Percentiles rank a stretch among this genome's conserved stretches.
These are phyloP conservation scores for Torulaspora indica DNA, from an alignment of 805 yeast genomes.

Conservation along the genomic window DNA sequence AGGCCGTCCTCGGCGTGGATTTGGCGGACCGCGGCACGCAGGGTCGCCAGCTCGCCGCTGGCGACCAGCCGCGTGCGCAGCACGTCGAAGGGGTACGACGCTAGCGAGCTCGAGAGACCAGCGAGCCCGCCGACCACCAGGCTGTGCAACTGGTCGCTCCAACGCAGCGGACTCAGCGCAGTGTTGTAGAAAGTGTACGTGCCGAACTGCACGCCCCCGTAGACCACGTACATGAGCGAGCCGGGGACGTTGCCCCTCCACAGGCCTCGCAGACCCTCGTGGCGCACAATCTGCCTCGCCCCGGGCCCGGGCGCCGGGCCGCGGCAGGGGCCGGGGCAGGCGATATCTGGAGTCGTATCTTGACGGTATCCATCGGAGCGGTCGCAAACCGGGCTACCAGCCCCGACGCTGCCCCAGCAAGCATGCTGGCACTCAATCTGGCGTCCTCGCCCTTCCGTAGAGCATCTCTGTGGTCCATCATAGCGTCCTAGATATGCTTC, in stretches of 20 bases:
- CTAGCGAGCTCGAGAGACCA: conserved; percentile 66
- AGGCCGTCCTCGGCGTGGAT: conserved; percentile 42
- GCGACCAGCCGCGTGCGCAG: conserved; percentile 83
- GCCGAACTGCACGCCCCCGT: conserved; percentile 83
- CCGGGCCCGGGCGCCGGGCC: too few species aligned
- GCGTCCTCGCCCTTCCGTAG: conserved; percentile 49
- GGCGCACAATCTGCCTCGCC: conserved; percentile 41
- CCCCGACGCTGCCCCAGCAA: conserved; percentile 74
- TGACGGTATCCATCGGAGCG: conserved; percentile 35
- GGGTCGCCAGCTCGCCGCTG: conserved; percentile 35
- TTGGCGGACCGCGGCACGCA: conserved; percentile 29
- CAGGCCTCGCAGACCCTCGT: conserved; percentile 71
- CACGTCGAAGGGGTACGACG: conserved; percentile 88
- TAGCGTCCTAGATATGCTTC: neutral
- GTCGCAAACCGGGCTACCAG: conserved; percentile 45
- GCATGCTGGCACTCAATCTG: conserved; percentile 47
- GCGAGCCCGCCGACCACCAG: conserved; percentile 68
- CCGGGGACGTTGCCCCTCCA: conserved; percentile 98
- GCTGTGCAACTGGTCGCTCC: conserved; percentile 34
- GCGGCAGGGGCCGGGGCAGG: too few species aligned
- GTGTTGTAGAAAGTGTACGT: conserved; percentile 56
- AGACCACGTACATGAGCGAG: conserved; percentile 72
- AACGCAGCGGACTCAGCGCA: conserved; percentile 22
- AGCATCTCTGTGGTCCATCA: conserved; percentile 37
- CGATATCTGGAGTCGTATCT: conserved; percentile 31